A percentile compares a stretch with the other conserved stretches of the same genome.
Evolutionary conservation across 1,284 basidiomycete genomes (phyloP).

Genomic region (Phylloboletellus chloephorus): DNA sequence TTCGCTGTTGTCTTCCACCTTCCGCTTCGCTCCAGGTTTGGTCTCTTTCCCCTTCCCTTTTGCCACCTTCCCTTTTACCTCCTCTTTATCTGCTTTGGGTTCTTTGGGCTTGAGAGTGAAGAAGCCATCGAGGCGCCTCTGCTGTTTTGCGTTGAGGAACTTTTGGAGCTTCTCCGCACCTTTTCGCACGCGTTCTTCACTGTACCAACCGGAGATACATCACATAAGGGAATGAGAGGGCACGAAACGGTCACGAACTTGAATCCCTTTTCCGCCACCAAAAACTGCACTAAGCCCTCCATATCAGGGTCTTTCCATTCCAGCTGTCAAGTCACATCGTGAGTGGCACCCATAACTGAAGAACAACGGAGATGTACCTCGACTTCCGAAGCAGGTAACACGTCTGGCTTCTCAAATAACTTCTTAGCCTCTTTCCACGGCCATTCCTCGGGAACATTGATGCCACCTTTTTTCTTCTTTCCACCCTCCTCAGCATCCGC

Average conservation of each 20-base stretch:
- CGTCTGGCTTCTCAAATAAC: conserved; percentile 86
- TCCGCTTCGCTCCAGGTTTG: conserved; percentile 58
- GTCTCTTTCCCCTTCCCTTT: conserved; percentile 28
- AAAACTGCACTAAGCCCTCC: conserved; percentile 90
- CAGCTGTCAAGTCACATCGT: conserved; percentile 47
- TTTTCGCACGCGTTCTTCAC: conserved; percentile 94
- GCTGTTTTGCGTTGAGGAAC: conserved; percentile 87
- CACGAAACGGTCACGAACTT: conserved; percentile 49
- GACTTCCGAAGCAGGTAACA: conserved; percentile 80
- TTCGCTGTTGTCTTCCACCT: conserved; percentile 38
- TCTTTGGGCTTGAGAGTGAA: conserved; percentile 69
- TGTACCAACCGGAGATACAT: conserved; percentile 32
- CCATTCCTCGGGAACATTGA: conserved; percentile 89
- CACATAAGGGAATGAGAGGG: not conserved
- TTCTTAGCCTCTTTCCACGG: conserved; percentile 94
- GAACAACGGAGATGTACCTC: conserved; percentile 49
- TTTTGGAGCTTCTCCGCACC: conserved; percentile 92
- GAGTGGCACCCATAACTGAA: not conserved
- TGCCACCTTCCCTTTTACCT: conserved; percentile 32
- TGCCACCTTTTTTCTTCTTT: conserved; percentile 64
- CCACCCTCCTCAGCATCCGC: conserved; percentile 34
- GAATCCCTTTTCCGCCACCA: conserved; percentile 96
- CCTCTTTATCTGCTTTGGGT: conserved; percentile 42
- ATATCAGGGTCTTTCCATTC: conserved; percentile 95
- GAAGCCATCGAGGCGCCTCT: conserved; percentile 94